Conservation (phyloP, 176 grass and related monocot genomes). For the Poa annua region DNA sequence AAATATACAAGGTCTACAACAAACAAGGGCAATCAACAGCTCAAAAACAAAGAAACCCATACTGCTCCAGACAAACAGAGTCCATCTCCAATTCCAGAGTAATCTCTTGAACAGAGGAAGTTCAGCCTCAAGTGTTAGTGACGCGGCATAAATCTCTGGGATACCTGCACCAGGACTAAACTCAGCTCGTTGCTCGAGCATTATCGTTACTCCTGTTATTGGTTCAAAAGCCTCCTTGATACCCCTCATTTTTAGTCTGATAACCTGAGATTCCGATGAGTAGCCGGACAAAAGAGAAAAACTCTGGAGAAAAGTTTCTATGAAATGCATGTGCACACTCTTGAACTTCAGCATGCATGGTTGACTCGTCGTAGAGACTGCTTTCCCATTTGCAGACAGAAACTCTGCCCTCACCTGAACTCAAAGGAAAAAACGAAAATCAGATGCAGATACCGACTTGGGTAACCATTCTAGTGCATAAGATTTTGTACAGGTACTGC, state of each 20-base stretch:
- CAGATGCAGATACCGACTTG: not conserved
- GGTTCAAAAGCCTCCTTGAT: slow-evolving; percentile 62
- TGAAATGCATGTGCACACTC: slow-evolving; percentile 80
- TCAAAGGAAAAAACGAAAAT: slow-evolving; percentile 5
- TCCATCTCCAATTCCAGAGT: slow-evolving; percentile 92
- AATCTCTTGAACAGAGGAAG: slow-evolving; percentile 79
- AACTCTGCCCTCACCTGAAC: slow-evolving; percentile 76
- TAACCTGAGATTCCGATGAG: slow-evolving; percentile 76
- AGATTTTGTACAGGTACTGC: not conserved
- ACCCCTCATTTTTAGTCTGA: slow-evolving; percentile 72
- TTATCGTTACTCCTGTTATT: slow-evolving; percentile 63
- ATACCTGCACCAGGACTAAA: slow-evolving; percentile 71
- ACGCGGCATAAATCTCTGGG: slow-evolving; percentile 80
- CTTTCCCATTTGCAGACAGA: slow-evolving; percentile 58
- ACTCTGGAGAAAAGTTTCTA: slow-evolving; percentile 80
- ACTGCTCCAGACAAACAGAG: slow-evolving; percentile 85
- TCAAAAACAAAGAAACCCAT: slow-evolving; percentile 72
- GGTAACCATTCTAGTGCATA: not conserved
- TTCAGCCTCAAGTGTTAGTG: slow-evolving; percentile 73
- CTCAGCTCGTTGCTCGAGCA: slow-evolving; percentile 84
- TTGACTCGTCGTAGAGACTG: slow-evolving; percentile 58
- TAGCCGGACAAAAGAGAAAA: slow-evolving; percentile 75
- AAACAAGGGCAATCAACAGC: slow-evolving; percentile 61
- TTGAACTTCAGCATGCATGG: slow-evolving; percentile 96
- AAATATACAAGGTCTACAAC: slow-evolving; percentile 75